Conservation (phyloP, 352 stramenopile species). For the Globisporangium emineosum region DNA sequence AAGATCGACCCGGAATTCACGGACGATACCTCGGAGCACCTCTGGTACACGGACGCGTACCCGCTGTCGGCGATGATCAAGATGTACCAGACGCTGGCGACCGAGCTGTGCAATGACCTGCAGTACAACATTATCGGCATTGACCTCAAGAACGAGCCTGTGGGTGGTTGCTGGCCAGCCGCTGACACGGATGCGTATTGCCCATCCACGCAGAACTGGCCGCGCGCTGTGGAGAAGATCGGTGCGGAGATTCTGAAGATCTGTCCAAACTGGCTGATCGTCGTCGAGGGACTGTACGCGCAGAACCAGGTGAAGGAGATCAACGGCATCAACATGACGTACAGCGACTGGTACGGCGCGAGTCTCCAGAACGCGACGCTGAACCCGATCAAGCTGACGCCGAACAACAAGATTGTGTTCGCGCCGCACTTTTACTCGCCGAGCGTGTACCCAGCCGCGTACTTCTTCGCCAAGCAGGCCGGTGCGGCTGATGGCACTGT, state of each 20-base stretch:
- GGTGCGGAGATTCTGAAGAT: constrained; percentile 55
- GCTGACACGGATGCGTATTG: constrained; percentile 58
- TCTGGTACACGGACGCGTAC: constrained; percentile 70
- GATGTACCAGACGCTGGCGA: constrained; percentile 70
- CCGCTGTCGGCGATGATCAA: constrained; percentile 52
- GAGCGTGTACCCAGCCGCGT: constrained; percentile 66
- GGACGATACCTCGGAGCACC: constrained; percentile 61
- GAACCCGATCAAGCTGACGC: constrained; percentile 60
- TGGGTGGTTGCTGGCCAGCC: constrained; percentile 66
- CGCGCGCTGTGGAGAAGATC: constrained; percentile 62
- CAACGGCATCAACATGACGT: constrained; percentile 64
- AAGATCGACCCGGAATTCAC: constrained; percentile 79
- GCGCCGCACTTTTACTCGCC: constrained; percentile 84
- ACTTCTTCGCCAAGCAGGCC: constrained; percentile 70
- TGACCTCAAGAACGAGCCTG: constrained; percentile 82
- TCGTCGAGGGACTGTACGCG: constrained; percentile 61
- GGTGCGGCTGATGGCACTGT: constrained; percentile 31
- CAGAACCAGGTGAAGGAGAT: constrained; percentile 40
- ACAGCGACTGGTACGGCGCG: constrained; percentile 81
- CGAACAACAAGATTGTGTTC: constrained; percentile 72
- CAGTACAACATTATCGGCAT: constrained; percentile 86
- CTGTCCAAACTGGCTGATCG: constrained; percentile 79
- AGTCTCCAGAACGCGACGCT: constrained; percentile 72
- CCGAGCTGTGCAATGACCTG: constrained; percentile 61
- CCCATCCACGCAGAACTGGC: constrained; percentile 59